Evolutionary conservation across 441 rosid species (phyloP), one percentile per base, ranked within the genome.

Genomic region (Pelargonium cotyledonis): DNA sequence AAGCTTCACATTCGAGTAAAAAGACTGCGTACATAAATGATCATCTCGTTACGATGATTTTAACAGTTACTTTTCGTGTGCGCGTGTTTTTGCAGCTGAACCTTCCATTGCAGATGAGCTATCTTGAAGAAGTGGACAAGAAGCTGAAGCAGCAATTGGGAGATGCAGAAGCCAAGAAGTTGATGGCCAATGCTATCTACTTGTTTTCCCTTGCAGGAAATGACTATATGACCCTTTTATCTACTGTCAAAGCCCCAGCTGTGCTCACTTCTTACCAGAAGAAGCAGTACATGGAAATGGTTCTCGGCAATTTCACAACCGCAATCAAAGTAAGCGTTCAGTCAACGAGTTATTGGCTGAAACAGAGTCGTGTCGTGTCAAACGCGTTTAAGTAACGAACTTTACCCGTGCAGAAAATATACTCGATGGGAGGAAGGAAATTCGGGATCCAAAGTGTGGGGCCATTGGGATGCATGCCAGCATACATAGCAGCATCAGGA

Each of bases 371-470:
- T 23, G 26, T 23, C 26, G 26, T 23, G 26, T 23, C 26, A 23
- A 23, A 23, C 26, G 26, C 2, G 26, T 1, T 14, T 61, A 19
- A 61, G 61, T 19, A 66, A 6, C 0, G 21, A 6, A 31, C 14
- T 3, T n/a, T 10, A 16, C 8, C 0, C 4, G 29, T 23, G 26
- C 66, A 81, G 82, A 75, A 72, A 43, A 41, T 81, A 47, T 69
- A 81, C 29, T 55, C 19, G 0, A 23, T 70, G 18, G 82, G 79
- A 58, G 72, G 79, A 41, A 67, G 77, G 10, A 78, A 81, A 72
- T 41, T 81, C 8, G 77, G 67, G 23, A 63, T 76, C 43, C 74
- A 69, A 16, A 81, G 76, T 40, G 78, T 67, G 1, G 77, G 68
- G 21, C 80, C 82, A 0, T 19, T 78, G 46, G 79, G 77, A 29